Conservation (phyloP, 345 rosid species). For the Populus ilicifolia region DNA sequence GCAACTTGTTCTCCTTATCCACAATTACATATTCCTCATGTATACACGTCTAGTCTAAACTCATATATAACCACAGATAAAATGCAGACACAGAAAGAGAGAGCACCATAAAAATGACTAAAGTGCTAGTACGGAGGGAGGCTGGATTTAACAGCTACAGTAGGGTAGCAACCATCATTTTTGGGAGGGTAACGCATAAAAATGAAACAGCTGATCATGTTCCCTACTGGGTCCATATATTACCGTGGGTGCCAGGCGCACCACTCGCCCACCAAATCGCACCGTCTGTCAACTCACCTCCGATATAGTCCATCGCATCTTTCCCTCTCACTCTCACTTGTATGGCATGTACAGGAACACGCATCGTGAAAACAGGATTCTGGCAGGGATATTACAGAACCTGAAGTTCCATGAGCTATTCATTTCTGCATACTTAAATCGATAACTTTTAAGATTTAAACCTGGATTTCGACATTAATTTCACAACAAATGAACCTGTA, state of each 20-base stretch:
- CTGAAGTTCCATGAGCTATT: neutral
- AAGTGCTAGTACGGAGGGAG: constrained; percentile 39
- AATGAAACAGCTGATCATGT: constrained; percentile 6
- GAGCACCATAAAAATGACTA: constrained; percentile 23
- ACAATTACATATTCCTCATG: neutral
- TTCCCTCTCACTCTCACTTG: neutral
- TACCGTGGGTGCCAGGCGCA: constrained; percentile 22
- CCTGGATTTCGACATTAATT: neutral
- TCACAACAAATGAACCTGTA: neutral
- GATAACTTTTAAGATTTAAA: neutral
- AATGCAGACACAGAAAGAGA: constrained; percentile 19
- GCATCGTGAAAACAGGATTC: neutral
- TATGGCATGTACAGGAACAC: neutral
- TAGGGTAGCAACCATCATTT: constrained; percentile 12
- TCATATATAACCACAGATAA: constrained; percentile 9
- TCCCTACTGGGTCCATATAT: constrained; percentile 21
- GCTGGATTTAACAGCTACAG: constrained; percentile 33
- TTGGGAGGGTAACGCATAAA: constrained; percentile 8
- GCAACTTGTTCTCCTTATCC: constrained; percentile 16
- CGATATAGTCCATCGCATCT: neutral
- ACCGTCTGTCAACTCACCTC: constrained; percentile 27
- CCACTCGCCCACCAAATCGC: constrained; percentile 18
- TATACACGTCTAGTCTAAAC: constrained; percentile 13
- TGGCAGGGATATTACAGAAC: neutral
- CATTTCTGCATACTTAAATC: neutral